Base-by-base conservation (phyloP, 495 filamentous ascomycete species). In the Coniosporium apollinis region DNA sequence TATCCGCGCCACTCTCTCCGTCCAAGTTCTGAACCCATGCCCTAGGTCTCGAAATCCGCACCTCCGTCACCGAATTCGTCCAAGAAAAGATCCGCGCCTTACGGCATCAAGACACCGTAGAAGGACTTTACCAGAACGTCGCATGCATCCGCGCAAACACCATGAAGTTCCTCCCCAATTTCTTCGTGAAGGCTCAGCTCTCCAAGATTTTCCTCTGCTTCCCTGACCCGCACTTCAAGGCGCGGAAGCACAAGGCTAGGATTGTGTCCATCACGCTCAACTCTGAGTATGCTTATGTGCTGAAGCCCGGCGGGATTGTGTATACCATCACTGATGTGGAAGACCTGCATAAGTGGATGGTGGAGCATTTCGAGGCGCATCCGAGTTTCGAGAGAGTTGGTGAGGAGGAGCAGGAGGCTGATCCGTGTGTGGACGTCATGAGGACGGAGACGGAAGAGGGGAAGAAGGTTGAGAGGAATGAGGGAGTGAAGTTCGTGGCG, bases 291-390 rank as follows among this genome's bases (percentile, higher is more conserved):
- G 89, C 89, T 1, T 97, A 81, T 51, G 79, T 79, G 6, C 46
- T 97, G 42, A 62, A 65, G 32, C 84, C 84, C 0, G 83, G 82
- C 3, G 89, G 89, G 2, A 64, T 85, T 28, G 63, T 91, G 26
- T 97, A 94, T 48, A 94, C 87, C 17, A 94, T 97, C 46, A 96
- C 89, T 24, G 89, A 97, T 56, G 89, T 97, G 20, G 79, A 91
- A 55, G 84, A 94, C 48, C 66, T 96, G 47, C 81, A 92, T 54
- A 62, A 70, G 42, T 97, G 89, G 89, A 86, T 97, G 72, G 68
- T 82, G 42, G 62, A 67, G 46, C 80, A 92, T 61, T 85, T 96
- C 48, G 69, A 75, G 32, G 69, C 59, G 13, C 74, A 83, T 51
- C 66, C 65, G 22, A 65, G 67, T 31, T 86, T 84, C 52, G 66